phyloP scores from a whole-genome alignment of 192 early-diverging fungal species.

The Mortierella claussenii region DNA sequence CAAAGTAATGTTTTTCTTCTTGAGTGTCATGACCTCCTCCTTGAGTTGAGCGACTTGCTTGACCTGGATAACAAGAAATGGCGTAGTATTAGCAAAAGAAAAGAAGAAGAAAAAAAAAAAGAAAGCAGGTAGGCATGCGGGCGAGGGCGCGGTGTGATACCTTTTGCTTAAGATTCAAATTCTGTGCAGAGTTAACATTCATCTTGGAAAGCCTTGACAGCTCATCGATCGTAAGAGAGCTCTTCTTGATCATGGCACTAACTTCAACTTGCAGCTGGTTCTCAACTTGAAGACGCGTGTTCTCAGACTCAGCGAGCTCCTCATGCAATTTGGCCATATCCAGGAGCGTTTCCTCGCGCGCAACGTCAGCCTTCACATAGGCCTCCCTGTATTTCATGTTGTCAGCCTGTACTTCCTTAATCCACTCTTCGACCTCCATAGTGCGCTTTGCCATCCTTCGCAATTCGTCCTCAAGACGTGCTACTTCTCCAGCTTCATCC shows the following conservation, averaged over 20 bases:
- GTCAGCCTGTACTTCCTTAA: slow-evolving; percentile 41
- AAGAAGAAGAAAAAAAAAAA: neutral
- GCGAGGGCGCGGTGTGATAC: no score
- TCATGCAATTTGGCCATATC: slow-evolving; percentile 50
- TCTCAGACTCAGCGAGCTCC: slow-evolving; percentile 39
- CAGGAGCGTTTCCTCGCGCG: slow-evolving; percentile 46
- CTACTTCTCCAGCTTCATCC: slow-evolving; percentile 34
- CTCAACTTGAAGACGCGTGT: slow-evolving; percentile 27
- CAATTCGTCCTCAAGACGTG: slow-evolving; percentile 32
- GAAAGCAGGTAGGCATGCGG: neutral
- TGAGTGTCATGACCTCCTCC: slow-evolving; percentile 34
- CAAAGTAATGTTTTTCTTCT: slow-evolving; percentile 39
- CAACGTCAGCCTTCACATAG: slow-evolving; percentile 45
- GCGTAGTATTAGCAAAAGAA: neutral
- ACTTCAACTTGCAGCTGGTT: slow-evolving; percentile 43
- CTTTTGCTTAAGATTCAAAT: slow-evolving; percentile 41
- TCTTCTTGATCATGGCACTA: slow-evolving; percentile 41
- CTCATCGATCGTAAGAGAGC: slow-evolving; percentile 13
- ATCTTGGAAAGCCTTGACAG: slow-evolving; percentile 45
- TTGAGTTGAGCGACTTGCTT: slow-evolving; percentile 42
- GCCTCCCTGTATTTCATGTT: slow-evolving; percentile 38
- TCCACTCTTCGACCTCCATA: slow-evolving; percentile 37
- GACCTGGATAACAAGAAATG: slow-evolving; percentile 2
- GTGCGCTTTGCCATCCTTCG: slow-evolving; percentile 25
- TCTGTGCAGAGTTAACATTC: slow-evolving; percentile 45